Evolutionary conservation across 2,329 filamentous ascomycete species (phyloP).

Genomic region (Fusarium sp.): DNA sequence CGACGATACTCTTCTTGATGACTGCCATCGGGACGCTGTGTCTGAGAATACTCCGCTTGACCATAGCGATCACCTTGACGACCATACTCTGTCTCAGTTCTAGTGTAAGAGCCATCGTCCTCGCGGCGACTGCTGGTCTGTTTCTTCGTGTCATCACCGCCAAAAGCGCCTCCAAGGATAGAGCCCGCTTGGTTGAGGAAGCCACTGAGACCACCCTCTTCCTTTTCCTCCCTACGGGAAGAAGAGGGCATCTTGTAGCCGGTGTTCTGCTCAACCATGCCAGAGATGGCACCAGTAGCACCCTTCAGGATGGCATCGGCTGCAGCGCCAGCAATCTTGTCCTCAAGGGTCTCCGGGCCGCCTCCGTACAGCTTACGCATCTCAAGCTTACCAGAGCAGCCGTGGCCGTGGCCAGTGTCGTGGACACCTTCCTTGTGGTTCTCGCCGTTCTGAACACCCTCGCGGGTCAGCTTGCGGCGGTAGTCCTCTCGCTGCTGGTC

Average conservation of each 20-base stretch:
- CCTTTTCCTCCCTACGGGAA: constrained; percentile 58
- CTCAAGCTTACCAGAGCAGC: constrained; percentile 81
- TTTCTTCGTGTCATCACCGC: constrained; percentile 66
- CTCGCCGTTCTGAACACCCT: constrained; percentile 80
- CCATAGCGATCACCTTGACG: constrained; percentile 69
- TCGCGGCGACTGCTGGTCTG: constrained; percentile 67
- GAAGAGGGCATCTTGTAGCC: constrained; percentile 58
- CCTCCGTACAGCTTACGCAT: constrained; percentile 76
- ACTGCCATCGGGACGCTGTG: constrained; percentile 69
- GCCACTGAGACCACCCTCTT: constrained; percentile 76
- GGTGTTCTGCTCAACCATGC: constrained; percentile 61
- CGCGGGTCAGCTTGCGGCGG: constrained; percentile 79
- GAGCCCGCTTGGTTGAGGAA: constrained; percentile 78
- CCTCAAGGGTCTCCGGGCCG: constrained; percentile 63
- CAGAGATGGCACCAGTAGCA: constrained; percentile 66
- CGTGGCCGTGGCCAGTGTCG: constrained; percentile 87
- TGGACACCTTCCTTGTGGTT: constrained; percentile 91
- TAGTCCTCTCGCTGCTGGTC: constrained; percentile 74
- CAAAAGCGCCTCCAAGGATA: constrained; percentile 73
- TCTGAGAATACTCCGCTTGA: constrained; percentile 71
- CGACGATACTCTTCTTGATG: constrained; percentile 71
- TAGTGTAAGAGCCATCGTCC: constrained; percentile 71
- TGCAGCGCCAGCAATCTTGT: constrained; percentile 68
- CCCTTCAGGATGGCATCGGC: constrained; percentile 70
- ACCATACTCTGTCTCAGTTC: constrained; percentile 73